Percentiles rank a stretch among this genome's conserved stretches.
phyloP scores from a whole-genome alignment of 1,284 basidiomycete species.

The Apiotrichum sp. region DNA sequence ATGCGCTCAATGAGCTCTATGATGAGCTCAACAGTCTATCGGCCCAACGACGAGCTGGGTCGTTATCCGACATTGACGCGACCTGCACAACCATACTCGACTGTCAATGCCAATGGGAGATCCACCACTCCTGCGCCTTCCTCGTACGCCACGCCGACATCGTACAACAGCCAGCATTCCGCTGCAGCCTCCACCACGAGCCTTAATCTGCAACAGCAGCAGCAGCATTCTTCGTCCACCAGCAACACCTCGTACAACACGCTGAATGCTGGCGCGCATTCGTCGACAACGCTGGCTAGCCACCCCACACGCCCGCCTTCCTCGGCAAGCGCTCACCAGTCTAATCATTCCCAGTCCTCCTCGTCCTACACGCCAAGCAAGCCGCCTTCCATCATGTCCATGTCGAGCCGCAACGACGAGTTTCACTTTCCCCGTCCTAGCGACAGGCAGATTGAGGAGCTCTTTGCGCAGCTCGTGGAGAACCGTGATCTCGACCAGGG shows the following conservation, averaged over 20 bases:
- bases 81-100: background rate
- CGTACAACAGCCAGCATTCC: slow-evolving; percentile 4
- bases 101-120: no score
- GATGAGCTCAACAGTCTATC: slow-evolving; percentile 12
- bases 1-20: slow-evolving; percentile 27
- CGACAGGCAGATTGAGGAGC: slow-evolving; percentile 64
- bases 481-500: slow-evolving; percentile 56
- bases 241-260: background rate
- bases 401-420: slow-evolving; percentile 39
- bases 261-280: background rate
- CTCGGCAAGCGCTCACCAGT: slow-evolving; percentile 2
- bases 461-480: slow-evolving; percentile 69
- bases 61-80: slow-evolving; percentile 28
- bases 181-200: background rate
- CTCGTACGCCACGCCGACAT: slow-evolving; percentile 1
- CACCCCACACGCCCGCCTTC: slow-evolving; percentile 10
- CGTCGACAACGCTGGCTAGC: slow-evolving; percentile 2
- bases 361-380: slow-evolving; percentile 9
- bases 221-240: background rate
- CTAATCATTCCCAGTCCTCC: slow-evolving; percentile 5
- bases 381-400: background rate
- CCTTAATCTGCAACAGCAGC: background rate
- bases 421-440: slow-evolving; percentile 69
- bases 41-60: slow-evolving; percentile 28
- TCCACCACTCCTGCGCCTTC: background rate